A percentile compares a stretch with the other conserved stretches of the same genome.
These are phyloP conservation scores for Kodamaea neixiangensis DNA, from an alignment of 805 yeast species.

Conservation along the genomic window DNA sequence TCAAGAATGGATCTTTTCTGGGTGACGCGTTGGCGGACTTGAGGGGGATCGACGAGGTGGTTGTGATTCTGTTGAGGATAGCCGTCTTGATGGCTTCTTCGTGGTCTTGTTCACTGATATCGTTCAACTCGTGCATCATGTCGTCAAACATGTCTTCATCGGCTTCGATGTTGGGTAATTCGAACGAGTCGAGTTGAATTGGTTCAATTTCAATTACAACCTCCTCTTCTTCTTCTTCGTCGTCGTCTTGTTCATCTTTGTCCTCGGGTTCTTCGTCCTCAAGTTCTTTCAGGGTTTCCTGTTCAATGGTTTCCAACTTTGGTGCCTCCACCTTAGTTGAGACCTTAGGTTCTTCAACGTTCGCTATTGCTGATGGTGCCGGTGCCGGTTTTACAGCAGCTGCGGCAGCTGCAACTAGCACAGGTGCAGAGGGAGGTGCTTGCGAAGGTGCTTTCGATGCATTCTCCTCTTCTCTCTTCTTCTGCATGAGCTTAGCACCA, in stretches of 20 bases:
- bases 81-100: not conserved
- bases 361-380: not conserved
- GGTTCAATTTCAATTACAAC: slow-evolving; percentile 5
- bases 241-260: not conserved
- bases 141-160: slow-evolving; percentile 33
- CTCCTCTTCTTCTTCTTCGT: not conserved
- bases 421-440: not conserved
- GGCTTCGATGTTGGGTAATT: slow-evolving; percentile 29
- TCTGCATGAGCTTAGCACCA: not conserved
- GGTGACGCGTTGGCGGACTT: slow-evolving; percentile 4
- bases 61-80: not conserved
- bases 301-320: not conserved
- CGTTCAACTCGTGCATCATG: slow-evolving; percentile 28
- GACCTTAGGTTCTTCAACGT: too few species aligned
- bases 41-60: not conserved
- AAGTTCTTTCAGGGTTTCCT: not conserved
- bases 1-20: slow-evolving; percentile 30
- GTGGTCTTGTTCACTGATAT: slow-evolving; percentile 8
- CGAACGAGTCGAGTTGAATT: slow-evolving; percentile 7
- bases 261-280: not conserved
- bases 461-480: not conserved
- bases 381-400: not conserved
- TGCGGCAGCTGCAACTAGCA: not conserved
- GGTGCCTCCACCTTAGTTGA: not conserved
- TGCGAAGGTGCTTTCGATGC: not conserved